Percentiles rank a stretch among this genome's conserved stretches.
Conservation (phyloP, 2,329 filamentous ascomycete species). For the Drechslera avenae region DNA sequence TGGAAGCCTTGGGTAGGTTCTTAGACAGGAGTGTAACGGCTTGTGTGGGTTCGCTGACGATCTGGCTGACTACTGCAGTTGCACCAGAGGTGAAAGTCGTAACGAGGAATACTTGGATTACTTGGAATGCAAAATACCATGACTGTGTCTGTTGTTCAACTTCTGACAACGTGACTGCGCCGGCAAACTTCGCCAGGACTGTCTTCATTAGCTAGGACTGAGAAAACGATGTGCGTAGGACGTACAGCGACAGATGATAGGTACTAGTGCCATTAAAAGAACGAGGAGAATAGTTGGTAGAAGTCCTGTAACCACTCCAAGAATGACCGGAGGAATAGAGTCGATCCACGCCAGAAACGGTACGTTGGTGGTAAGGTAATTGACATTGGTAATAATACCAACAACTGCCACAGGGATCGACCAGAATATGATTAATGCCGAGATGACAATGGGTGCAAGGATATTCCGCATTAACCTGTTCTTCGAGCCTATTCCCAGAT, state of each 20-base stretch:
- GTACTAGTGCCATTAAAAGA: slow-evolving; percentile 52
- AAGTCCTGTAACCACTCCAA: slow-evolving; percentile 54
- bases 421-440: slow-evolving; percentile 53
- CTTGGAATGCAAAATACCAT: slow-evolving; percentile 88
- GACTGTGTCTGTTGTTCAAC: slow-evolving; percentile 81
- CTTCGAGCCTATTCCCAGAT: slow-evolving; percentile 47
- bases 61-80: slow-evolving; percentile 59
- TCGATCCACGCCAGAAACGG: slow-evolving; percentile 52
- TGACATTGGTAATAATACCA: slow-evolving; percentile 52
- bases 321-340: slow-evolving; percentile 46
- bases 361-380: slow-evolving; percentile 47
- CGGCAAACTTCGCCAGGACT: slow-evolving; percentile 45
- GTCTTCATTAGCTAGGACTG: background rate
- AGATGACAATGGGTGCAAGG: slow-evolving; percentile 46
- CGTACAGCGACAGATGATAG: slow-evolving; percentile 46
- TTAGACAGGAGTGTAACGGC: slow-evolving; percentile 69
- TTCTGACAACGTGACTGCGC: slow-evolving; percentile 48
- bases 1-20: slow-evolving; percentile 83
- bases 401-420: slow-evolving; percentile 52
- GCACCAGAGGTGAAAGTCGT: slow-evolving; percentile 82
- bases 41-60: slow-evolving; percentile 65
- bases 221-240: no score
- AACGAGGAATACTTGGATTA: slow-evolving; percentile 93
- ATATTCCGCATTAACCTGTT: slow-evolving; percentile 38
- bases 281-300: slow-evolving; percentile 52